These are phyloP conservation scores for Amphicarpaea edgeworthii DNA, from an alignment of 306 rosid species.

Conservation along the genomic window DNA sequence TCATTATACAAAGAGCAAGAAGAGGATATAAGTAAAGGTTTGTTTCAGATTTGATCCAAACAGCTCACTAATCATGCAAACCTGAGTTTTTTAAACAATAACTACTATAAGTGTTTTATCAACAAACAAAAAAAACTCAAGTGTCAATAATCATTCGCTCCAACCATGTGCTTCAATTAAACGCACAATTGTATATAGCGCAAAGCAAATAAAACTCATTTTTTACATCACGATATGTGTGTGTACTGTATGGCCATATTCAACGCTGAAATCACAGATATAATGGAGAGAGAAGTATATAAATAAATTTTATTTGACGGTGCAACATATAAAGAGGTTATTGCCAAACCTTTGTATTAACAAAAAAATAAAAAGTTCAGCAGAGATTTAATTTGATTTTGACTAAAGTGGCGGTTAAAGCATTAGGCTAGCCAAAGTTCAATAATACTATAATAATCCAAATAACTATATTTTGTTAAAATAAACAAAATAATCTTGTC, in stretches of 20 bases:
- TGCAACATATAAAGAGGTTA: slow-evolving; percentile 17
- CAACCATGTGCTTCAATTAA: slow-evolving; percentile 7
- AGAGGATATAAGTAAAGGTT: neutral
- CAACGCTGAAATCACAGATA: neutral
- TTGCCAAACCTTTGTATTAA: slow-evolving; percentile 1
- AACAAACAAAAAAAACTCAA: too few species aligned
- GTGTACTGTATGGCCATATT: neutral
- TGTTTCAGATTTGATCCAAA: slow-evolving; percentile 28
- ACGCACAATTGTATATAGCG: neutral
- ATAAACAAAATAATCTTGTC: neutral
- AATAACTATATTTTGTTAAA: neutral
- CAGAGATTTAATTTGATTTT: slow-evolving; percentile 17
- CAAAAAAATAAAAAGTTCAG: neutral
- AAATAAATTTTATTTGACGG: slow-evolving; percentile 14
- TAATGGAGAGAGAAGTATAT: neutral
- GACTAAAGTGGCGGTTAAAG: slow-evolving; percentile 15
- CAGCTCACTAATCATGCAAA: slow-evolving; percentile 23
- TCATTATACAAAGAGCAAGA: slow-evolving; percentile 30
- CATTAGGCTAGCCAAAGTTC: slow-evolving; percentile 14
- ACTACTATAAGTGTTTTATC: slow-evolving; percentile 11
- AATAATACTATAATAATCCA: neutral
- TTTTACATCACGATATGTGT: neutral
- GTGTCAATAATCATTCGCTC: slow-evolving; percentile 13
- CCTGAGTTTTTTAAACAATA: slow-evolving; percentile 6
- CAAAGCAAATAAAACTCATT: slow-evolving; percentile 15